Conservation (phyloP, 1,284 basidiomycete genomes). For the Thelephora terrestris region DNA sequence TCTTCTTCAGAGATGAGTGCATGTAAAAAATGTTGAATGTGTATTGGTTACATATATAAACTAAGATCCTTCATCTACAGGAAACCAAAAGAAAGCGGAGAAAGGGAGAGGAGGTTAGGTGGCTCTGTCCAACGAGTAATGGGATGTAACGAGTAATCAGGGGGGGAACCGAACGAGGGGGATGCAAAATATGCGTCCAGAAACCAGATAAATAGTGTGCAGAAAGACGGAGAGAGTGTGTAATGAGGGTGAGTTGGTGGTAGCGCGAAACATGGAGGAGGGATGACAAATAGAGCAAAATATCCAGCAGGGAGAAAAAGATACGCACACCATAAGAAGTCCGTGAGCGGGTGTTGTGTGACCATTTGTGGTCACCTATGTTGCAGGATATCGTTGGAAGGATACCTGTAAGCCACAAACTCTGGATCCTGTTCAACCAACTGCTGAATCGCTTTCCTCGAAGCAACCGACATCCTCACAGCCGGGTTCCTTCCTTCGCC, state of each 20-base stretch:
- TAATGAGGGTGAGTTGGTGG: neutral
- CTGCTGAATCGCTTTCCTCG: slow-evolving; percentile 60
- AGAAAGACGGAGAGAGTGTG: slow-evolving; percentile 6
- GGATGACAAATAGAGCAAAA: slow-evolving; percentile 33
- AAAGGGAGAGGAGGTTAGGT: neutral
- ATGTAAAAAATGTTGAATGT: too few relatives aligned
- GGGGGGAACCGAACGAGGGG: slow-evolving; percentile 9
- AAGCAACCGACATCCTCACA: slow-evolving; percentile 48
- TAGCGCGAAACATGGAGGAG: neutral
- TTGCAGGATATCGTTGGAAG: slow-evolving; percentile 41
- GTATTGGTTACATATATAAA: too few relatives aligned
- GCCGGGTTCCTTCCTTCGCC: slow-evolving; percentile 28
- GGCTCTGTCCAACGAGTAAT: slow-evolving; percentile 6
- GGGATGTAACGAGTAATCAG: slow-evolving; percentile 7
- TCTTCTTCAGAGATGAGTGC: too few relatives aligned
- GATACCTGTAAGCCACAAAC: slow-evolving; percentile 77
- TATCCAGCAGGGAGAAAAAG: slow-evolving; percentile 27
- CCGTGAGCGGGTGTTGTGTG: neutral
- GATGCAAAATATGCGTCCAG: slow-evolving; percentile 1
- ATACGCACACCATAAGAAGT: neutral
- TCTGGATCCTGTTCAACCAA: slow-evolving; percentile 71
- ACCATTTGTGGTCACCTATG: slow-evolving; percentile 21
- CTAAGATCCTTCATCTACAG: neutral
- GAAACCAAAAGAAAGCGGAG: neutral
- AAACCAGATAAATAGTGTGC: slow-evolving; percentile 1